A percentile compares a stretch with the other conserved stretches of the same genome.
Conservation (phyloP, 306 rosid genomes). For the Sophora flavescens region DNA sequence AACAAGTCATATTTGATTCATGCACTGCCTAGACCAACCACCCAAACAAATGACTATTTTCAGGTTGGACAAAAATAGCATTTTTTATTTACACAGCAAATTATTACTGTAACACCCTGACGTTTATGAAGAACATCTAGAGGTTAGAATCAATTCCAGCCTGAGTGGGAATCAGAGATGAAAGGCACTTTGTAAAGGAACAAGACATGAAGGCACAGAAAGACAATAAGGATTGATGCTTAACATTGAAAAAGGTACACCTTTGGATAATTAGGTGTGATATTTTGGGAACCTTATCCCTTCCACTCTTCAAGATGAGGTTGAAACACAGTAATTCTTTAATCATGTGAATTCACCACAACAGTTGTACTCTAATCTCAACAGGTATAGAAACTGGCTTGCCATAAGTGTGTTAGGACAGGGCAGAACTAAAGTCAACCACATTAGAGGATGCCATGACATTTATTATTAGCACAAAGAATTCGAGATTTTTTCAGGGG, state of each 20-base stretch:
- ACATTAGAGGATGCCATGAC: neutral
- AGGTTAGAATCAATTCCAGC: conserved; percentile 23
- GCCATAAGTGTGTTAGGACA: neutral
- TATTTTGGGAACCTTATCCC: neutral
- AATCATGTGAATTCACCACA: neutral
- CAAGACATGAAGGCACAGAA: neutral
- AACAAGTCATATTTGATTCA: neutral
- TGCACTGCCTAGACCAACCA: neutral
- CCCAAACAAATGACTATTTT: neutral
- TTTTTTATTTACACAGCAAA: neutral
- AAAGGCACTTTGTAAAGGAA: neutral
- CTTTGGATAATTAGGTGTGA: conserved; percentile 3
- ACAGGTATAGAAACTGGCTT: neutral
- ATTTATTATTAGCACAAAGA: neutral
- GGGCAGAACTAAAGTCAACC: neutral
- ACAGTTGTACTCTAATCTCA: neutral
- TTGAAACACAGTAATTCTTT: neutral
- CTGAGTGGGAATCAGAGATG: conserved; percentile 2
- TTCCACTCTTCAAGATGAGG: neutral
- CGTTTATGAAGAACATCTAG: conserved; percentile 4
- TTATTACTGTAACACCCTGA: neutral
- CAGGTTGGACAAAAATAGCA: neutral
- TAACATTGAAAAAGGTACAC: neutral
- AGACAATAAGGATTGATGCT: neutral
- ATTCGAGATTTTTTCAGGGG: neutral